Percentiles rank a stretch among this genome's conserved stretches.
Conservation (phyloP, 306 rosid species). For the Fagus crenata region DNA sequence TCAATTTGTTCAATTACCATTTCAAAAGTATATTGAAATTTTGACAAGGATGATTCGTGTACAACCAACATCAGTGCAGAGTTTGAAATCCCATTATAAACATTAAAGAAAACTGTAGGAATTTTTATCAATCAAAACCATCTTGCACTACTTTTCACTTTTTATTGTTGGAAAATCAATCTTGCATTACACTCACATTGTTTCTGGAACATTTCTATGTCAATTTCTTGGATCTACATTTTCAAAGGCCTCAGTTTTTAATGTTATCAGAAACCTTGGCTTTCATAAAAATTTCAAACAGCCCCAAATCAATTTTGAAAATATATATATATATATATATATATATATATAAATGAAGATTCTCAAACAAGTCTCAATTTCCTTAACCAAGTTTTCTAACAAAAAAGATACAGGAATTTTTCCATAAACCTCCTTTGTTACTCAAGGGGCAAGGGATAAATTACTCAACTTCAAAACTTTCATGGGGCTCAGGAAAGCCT, state of each 20-base stretch:
- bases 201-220: not conserved
- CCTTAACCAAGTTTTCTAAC: not conserved
- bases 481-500: not conserved
- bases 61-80: slow-evolving; percentile 15
- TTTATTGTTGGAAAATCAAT: not conserved
- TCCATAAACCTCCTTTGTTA: not conserved
- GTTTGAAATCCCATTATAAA: slow-evolving; percentile 21
- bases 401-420: not conserved
- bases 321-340: not conserved
- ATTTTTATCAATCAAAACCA: slow-evolving; percentile 13
- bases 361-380: not conserved
- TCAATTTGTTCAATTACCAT: slow-evolving; percentile 26
- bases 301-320: not conserved
- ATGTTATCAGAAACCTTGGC: not conserved
- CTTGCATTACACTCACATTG: not conserved
- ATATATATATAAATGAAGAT: not conserved
- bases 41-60: slow-evolving; percentile 11
- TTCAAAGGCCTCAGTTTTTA: not conserved
- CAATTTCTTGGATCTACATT: not conserved
- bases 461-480: not conserved
- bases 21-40: not conserved
- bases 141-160: slow-evolving; percentile 5
- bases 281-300: not conserved
- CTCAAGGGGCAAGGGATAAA: not conserved
- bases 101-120: slow-evolving; percentile 21